Base-by-base conservation (phyloP, 345 rosid species). In the Gossypium bickii region DNA sequence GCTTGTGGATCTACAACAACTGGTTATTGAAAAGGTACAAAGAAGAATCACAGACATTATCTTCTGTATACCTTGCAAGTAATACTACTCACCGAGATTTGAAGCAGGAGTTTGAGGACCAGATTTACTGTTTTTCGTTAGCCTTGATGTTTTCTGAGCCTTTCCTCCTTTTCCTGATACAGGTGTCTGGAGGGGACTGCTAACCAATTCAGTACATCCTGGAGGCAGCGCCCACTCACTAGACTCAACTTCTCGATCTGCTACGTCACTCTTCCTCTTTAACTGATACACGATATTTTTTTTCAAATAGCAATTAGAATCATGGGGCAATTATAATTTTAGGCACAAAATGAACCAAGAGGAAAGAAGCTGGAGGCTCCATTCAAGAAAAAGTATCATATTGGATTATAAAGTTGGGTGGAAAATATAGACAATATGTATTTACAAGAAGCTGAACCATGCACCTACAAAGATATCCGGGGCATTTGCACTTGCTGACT, bases 141-240 rank as follows among this genome's bases (percentile, higher is more conserved):
- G 79, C 85, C 96, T 95, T 55, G 94, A 85, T 52, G 87, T 72
- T 70, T 90, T 93, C 10, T 83, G 84, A 73, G 85, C 83, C 84
- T 91, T 95, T 51, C 88, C 92, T 24, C 89, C 93, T 78, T 95
- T 95, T 38, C 89, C 93, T 65, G 96, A 82, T 66, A 83, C 83
- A 57, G 98, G 93, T 72, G 97, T 93, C 83, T 85, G 97, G 65
- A 88, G 80, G 75, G 87, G 77, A 72, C 89, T 84, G 78, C 66
- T 84, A 48, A 82, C 82, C 29, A 79, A 79, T 66, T 91, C 93
- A 49, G 83, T 76, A 67, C 44, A 77, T 27, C 85, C 90, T 71
- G 86, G 82, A 79, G 80, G 82, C 6, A 83, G 63, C 41, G 79
- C 78, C 85, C 86, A 80, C 73, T 86, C 96, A 65, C 76, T 79